Conservation (phyloP, 2,329 filamentous ascomycete species). For the Colletotrichum abscissum region DNA sequence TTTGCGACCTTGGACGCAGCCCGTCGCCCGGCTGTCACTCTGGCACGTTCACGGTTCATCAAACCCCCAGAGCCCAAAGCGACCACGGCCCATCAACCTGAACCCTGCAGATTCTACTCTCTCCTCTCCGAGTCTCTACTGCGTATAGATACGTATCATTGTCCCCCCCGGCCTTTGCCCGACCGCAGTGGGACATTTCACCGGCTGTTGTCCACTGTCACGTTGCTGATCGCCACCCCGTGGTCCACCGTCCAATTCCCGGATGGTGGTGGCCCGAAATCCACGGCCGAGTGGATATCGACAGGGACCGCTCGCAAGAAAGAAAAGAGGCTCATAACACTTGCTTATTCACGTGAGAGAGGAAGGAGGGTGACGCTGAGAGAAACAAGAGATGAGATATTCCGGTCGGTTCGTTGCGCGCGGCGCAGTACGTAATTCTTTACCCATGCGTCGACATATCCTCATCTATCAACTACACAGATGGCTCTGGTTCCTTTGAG, state of each 20-base stretch:
- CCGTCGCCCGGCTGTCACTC: conserved; percentile 25
- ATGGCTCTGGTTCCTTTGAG: background rate
- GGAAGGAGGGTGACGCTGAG: background rate
- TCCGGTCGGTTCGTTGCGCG: conserved; percentile 1
- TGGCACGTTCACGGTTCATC: conserved; percentile 16
- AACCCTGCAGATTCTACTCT: conserved; percentile 7
- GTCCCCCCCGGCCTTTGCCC: conserved; percentile 30
- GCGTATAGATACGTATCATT: background rate
- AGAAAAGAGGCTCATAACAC: conserved; percentile 16
- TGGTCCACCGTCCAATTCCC: conserved; percentile 24
- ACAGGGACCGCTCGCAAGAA: conserved; percentile 18
- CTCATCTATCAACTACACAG: conserved; percentile 13
- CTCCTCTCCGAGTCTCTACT: background rate
- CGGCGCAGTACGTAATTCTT: conserved; percentile 18
- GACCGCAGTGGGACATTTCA: conserved; percentile 14
- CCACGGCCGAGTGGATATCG: conserved; percentile 24
- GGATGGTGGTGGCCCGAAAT: conserved; percentile 23
- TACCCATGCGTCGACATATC: conserved; percentile 12
- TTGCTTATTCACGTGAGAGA: background rate
- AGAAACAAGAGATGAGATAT: conserved; percentile 1
- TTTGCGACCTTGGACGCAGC: conserved; percentile 27
- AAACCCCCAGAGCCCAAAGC: conserved; percentile 8
- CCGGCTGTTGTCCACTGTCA: conserved; percentile 27
- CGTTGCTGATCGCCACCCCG: conserved; percentile 34
- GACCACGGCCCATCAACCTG: conserved; percentile 6